Base-by-base conservation (phyloP, 1,284 basidiomycete genomes). In the Cutaneotrichosporon sp. region DNA sequence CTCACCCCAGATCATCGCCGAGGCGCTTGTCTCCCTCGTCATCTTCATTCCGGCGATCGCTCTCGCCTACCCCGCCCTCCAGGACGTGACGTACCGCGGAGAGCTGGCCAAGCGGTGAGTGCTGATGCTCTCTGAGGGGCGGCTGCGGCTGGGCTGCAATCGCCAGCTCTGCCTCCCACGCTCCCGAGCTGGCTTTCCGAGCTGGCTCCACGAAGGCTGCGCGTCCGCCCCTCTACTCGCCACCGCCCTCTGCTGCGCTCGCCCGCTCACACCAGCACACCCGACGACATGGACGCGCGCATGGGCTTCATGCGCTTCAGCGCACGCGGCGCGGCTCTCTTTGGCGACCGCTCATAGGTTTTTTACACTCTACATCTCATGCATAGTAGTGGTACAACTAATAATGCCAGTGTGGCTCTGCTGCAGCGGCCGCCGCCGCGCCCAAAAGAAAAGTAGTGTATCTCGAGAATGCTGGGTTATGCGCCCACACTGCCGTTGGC, bases 1-100 rank as follows among this genome's bases (percentile, higher is more conserved):
- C 60, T 46, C 16, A 59, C 38, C 1, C 20, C 63, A 80, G 79
- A 79, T 80, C 60, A 68, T 74, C n/a, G 54, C 71, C 52, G 79
- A 80, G 63, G 76, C 79, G 0, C 29, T 77, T 33, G 51, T 69
- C 16, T 72, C 77, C 8, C 67, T 80, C 25, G 49, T 65, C 2
- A 57, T 77, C 25, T 80, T 80, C 63, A 62, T 79, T 33, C 72
- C 77, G 8, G 72, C 72, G 13, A 73, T 73, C 8, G 69, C 74
- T 0, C 53, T 78, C 3, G 62, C 73, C 3, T 67, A 68, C 7
- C 64, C 69, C 3, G 45, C 63, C 11, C 62, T 80, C 45, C 57
- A 76, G 63, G 77, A 79, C 58, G 71, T 80, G 14, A 79, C 79
- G 20, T 80, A 75, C 65, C 65, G 77, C 22, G 79, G 77, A 22